A percentile compares a stretch with the other conserved stretches of the same genome.
phyloP scores from a whole-genome alignment of 331 rosid species.

The Malus hybrid region DNA sequence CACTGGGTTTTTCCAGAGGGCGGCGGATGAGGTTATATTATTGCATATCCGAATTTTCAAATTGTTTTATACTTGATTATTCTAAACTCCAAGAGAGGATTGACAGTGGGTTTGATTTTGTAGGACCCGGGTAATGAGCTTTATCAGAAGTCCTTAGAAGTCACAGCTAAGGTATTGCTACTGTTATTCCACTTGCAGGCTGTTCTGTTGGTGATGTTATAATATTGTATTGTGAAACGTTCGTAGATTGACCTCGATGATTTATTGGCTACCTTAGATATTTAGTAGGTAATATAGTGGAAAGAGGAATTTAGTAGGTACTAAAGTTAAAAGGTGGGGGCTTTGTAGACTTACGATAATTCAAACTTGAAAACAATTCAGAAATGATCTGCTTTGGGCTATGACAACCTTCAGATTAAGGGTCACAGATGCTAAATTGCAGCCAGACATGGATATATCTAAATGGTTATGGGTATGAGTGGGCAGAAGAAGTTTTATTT shows the following conservation, averaged over 20 bases:
- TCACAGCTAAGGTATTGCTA: slow-evolving; percentile 48
- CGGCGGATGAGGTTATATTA: slow-evolving; percentile 43
- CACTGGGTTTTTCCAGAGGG: slow-evolving; percentile 45
- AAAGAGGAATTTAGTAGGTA: neutral
- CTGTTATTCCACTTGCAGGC: neutral
- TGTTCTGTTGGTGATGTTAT: neutral
- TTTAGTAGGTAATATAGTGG: neutral
- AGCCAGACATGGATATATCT: neutral
- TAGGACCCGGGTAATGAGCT: slow-evolving; percentile 58
- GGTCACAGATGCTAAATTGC: neutral
- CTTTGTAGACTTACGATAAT: neutral
- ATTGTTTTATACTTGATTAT: neutral
- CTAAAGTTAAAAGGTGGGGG: neutral
- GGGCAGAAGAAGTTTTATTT: neutral
- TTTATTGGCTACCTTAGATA: neutral
- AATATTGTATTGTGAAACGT: neutral
- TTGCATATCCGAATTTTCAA: neutral
- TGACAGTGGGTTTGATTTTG: slow-evolving; percentile 3
- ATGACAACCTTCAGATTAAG: neutral
- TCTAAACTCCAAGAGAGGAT: neutral
- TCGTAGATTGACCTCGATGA: neutral
- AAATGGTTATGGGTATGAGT: neutral
- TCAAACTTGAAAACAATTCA: neutral
- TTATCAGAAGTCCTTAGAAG: slow-evolving; percentile 62
- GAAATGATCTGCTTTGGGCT: neutral